Conservation (phyloP, 2,329 filamentous ascomycete species). For the Fusarium chaquense region DNA sequence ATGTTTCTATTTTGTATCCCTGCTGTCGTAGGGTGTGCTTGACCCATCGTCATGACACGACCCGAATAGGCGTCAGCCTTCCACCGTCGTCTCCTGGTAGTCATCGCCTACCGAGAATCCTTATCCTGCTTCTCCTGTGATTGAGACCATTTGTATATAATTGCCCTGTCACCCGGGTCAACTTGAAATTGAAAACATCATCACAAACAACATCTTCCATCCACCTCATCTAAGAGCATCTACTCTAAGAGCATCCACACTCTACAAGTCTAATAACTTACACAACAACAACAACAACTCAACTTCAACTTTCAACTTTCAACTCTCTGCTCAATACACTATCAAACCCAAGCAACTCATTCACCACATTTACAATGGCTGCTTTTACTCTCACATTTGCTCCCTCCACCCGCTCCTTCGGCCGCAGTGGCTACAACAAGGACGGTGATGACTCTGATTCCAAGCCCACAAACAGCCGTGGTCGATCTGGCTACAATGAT, state of each 20-base stretch:
- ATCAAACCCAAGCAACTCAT: constrained; percentile 2
- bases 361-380: constrained; percentile 47
- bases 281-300: constrained; percentile 15
- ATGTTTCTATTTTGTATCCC: constrained; percentile 44
- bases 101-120: constrained; percentile 20
- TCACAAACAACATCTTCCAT: constrained; percentile 26
- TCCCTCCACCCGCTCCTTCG: constrained; percentile 44
- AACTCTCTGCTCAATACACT: constrained; percentile 3
- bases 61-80: constrained; percentile 40
- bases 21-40: constrained; percentile 18
- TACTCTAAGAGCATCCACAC: constrained; percentile 21
- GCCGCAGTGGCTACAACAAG: constrained; percentile 43
- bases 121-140: constrained; percentile 15
- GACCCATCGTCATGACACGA: constrained; percentile 36
- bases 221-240: constrained; percentile 20
- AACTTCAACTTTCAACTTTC: background rate
- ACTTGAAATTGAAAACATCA: constrained; percentile 17
- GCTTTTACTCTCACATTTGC: constrained; percentile 45
- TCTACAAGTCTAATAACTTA: constrained; percentile 6
- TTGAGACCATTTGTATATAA: constrained; percentile 35
- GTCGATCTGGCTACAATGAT: constrained; percentile 60
- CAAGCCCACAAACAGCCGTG: constrained; percentile 52
- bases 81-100: background rate
- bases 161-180: constrained; percentile 16
- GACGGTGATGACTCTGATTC: constrained; percentile 48